A percentile compares a stretch with the other conserved stretches of the same genome.
Conservation (phyloP, 1,284 basidiomycete genomes). For the Austroboletus novae-zelandiae region DNA sequence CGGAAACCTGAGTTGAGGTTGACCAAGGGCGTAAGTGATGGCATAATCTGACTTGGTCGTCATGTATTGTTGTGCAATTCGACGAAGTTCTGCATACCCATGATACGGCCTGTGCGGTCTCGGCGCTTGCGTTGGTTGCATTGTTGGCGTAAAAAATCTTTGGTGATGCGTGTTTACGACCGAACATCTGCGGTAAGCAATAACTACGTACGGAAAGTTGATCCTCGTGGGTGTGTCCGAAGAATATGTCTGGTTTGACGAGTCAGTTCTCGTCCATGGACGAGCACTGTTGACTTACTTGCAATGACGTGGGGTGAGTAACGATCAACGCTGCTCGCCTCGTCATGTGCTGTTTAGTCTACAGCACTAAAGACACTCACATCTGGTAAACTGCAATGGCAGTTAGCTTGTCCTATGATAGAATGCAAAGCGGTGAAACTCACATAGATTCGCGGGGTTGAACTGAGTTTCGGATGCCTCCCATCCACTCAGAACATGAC, state of each 20-base stretch:
- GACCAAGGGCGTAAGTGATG: constrained; percentile 67
- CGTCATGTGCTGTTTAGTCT: neutral
- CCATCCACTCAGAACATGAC: constrained; percentile 76
- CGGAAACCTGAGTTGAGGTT: constrained; percentile 79
- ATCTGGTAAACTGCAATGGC: constrained; percentile 60
- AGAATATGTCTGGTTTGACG: constrained; percentile 58
- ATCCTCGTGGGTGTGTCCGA: constrained; percentile 81
- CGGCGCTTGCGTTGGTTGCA: constrained; percentile 46
- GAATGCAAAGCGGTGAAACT: constrained; percentile 27
- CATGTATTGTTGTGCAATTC: neutral
- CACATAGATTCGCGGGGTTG: constrained; percentile 65
- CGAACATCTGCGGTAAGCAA: too few relatives aligned
- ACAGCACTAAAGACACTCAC: constrained; percentile 34
- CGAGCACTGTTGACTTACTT: constrained; percentile 40
- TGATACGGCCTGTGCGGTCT: constrained; percentile 50
- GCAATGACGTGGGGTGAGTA: constrained; percentile 77
- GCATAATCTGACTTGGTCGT: constrained; percentile 46
- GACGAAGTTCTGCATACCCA: constrained; percentile 41
- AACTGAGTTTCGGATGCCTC: constrained; percentile 56
- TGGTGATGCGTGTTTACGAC: neutral
- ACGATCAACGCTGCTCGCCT: constrained; percentile 62
- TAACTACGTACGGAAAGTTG: constrained; percentile 51
- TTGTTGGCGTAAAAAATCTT: constrained; percentile 46
- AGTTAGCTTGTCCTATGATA: neutral
- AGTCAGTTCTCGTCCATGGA: neutral